Conservation (phyloP, 1,284 basidiomycete genomes). For the Sporisorium graminicola region DNA sequence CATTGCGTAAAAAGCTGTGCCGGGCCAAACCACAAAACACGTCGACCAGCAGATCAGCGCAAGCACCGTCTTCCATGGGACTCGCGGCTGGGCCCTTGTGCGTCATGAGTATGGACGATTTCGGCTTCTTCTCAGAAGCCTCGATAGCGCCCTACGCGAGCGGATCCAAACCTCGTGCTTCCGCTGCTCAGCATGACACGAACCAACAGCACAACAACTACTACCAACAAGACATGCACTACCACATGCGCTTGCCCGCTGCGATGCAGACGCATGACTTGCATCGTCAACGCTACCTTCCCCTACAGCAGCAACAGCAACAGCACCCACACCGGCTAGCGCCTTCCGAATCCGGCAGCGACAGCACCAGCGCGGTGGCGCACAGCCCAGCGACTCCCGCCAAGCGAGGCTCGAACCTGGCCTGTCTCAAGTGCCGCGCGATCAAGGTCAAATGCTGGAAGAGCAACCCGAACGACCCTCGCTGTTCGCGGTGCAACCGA, state of each 20-base stretch:
- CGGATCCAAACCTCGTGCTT: slow-evolving; percentile 1
- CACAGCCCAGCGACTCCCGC: slow-evolving; percentile 10
- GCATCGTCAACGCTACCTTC: slow-evolving; percentile 6
- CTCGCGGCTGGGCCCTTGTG: slow-evolving; percentile 9
- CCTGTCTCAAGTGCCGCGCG: slow-evolving; percentile 50
- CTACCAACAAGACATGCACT: slow-evolving; percentile 4
- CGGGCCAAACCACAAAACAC: background rate
- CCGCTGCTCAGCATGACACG: slow-evolving; percentile 7
- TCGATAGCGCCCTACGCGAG: slow-evolving; percentile 17
- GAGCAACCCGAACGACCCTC: slow-evolving; percentile 39
- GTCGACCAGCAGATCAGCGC: background rate
- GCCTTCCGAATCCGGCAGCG: background rate
- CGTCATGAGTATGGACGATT: slow-evolving; percentile 39
- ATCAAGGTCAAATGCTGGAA: slow-evolving; percentile 55
- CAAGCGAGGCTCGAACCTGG: slow-evolving; percentile 48
- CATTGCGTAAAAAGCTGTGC: background rate
- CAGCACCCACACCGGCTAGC: slow-evolving; percentile 18
- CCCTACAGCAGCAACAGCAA: slow-evolving; percentile 13
- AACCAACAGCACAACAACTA: background rate
- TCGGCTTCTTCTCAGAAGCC: slow-evolving; percentile 42
- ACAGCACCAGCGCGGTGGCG: background rate
- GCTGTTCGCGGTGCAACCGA: slow-evolving; percentile 43
- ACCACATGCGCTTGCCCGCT: background rate
- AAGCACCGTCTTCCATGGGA: slow-evolving; percentile 18
- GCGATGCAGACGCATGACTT: background rate